A percentile compares a stretch with the other conserved stretches of the same genome.
Conservation (phyloP, 179 eudicot genomes). For the Silene vulgaris region DNA sequence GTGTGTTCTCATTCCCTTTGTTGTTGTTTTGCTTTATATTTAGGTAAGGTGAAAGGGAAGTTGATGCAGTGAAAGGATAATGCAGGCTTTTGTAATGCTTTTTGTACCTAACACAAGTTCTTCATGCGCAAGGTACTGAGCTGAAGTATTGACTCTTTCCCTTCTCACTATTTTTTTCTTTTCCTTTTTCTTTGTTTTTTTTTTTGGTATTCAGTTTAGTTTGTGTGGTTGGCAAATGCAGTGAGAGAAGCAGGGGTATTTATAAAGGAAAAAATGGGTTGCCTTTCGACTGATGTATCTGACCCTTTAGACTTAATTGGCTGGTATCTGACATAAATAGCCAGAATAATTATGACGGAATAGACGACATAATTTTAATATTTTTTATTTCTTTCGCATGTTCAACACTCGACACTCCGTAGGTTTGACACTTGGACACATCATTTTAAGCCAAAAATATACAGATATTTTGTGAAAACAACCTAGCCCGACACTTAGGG, state of each 20-base stretch:
- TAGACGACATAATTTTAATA: not conserved
- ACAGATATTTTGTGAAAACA: too few relatives aligned
- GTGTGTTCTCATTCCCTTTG: constrained; percentile 20
- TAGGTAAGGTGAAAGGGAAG: constrained; percentile 30
- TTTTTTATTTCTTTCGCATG: not conserved
- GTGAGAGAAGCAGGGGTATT: constrained; percentile 27
- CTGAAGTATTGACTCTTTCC: constrained; percentile 25
- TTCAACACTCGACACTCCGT: too few relatives aligned
- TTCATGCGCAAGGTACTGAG: constrained; percentile 34
- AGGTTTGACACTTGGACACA: too few relatives aligned
- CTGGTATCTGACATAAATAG: constrained; percentile 31
- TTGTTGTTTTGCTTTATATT: constrained; percentile 30
- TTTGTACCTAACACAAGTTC: constrained; percentile 39
- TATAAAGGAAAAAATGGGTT: constrained; percentile 28
- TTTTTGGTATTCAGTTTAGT: constrained; percentile 21
- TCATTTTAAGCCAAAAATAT: too few relatives aligned
- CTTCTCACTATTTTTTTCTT: constrained; percentile 15
- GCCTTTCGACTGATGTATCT: constrained; percentile 26
- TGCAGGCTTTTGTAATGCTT: constrained; percentile 26
- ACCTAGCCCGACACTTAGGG: too few relatives aligned
- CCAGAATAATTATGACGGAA: constrained; percentile 21
- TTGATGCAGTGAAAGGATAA: constrained; percentile 26
- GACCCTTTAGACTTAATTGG: constrained; percentile 22
- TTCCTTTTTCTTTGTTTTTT: constrained; percentile 13
- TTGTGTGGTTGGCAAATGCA: constrained; percentile 24